Conservation (phyloP, 2,329 filamentous ascomycete genomes). For the Penicillium sp. region DNA sequence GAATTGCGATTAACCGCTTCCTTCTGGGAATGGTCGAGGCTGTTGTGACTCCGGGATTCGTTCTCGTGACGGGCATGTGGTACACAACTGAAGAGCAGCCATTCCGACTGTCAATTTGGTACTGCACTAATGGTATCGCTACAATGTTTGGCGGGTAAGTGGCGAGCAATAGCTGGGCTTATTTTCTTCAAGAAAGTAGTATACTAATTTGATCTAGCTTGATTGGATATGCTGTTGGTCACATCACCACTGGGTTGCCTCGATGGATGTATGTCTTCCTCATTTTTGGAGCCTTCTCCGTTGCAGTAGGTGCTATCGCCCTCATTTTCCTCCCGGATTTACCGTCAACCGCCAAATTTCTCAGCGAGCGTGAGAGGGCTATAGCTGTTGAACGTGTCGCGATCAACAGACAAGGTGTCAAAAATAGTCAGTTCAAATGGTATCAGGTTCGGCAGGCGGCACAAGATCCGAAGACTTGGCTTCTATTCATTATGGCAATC, state of each 20-base stretch:
- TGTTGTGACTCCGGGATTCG: slow-evolving; percentile 51
- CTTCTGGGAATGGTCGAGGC: slow-evolving; percentile 51
- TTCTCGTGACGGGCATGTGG: slow-evolving; percentile 54
- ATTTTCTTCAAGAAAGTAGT: neutral
- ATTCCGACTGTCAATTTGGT: slow-evolving; percentile 56
- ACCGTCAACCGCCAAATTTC: slow-evolving; percentile 46
- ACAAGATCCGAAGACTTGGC: slow-evolving; percentile 59
- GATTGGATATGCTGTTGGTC: slow-evolving; percentile 59
- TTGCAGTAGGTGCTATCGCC: slow-evolving; percentile 39
- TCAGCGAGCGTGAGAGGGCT: slow-evolving; percentile 51
- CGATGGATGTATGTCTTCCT: slow-evolving; percentile 60
- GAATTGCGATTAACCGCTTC: slow-evolving; percentile 47
- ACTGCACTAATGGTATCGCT: slow-evolving; percentile 59
- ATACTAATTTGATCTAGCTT: slow-evolving; percentile 28
- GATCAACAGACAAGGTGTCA: slow-evolving; percentile 54
- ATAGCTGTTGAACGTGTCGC: slow-evolving; percentile 56
- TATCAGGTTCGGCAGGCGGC: slow-evolving; percentile 51
- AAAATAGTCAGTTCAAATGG: slow-evolving; percentile 52
- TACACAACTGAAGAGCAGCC: slow-evolving; percentile 51
- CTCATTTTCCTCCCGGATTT: slow-evolving; percentile 46
- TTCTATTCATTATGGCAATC: slow-evolving; percentile 55
- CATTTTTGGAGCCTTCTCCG: slow-evolving; percentile 49
- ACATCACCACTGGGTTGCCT: slow-evolving; percentile 54
- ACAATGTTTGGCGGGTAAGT: slow-evolving; percentile 59
- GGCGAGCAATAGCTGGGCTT: neutral